Evolutionary conservation across 2,329 filamentous ascomycete species (phyloP).

Genomic region (Colletotrichum karsti): DNA sequence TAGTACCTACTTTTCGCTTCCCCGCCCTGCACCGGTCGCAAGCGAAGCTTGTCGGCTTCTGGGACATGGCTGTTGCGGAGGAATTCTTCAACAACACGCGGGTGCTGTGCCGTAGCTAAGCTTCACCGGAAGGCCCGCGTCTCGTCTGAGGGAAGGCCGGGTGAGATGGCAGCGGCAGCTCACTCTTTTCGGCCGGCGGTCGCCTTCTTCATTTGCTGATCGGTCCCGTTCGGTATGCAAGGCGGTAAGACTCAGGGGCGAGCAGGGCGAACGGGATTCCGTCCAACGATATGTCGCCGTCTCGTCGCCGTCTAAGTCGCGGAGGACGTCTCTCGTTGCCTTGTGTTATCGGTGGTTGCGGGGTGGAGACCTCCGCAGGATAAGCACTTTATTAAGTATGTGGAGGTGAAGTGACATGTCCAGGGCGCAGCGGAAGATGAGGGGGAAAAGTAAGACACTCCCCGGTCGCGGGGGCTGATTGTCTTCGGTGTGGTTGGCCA

Average conservation of each 20-base stretch:
- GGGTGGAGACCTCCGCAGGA: constrained; percentile 23
- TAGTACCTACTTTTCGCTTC: constrained; percentile 19
- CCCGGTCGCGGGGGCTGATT: neutral
- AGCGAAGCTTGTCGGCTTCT: constrained; percentile 23
- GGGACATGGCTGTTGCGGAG: constrained; percentile 10
- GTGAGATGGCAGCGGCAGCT: neutral
- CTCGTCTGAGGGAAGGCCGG: neutral
- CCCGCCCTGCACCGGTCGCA: constrained; percentile 23
- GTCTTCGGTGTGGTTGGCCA: neutral
- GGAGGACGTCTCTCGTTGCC: neutral
- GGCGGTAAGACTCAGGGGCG: neutral
- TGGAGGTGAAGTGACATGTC: neutral
- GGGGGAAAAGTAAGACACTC: neutral
- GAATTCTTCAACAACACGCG: neutral
- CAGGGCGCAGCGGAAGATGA: neutral
- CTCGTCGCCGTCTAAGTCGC: neutral
- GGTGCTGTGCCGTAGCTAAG: neutral
- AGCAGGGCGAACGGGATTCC: neutral
- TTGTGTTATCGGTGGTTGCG: constrained; percentile 2
- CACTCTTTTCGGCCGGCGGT: neutral
- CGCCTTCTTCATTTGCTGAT: neutral
- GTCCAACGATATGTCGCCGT: neutral
- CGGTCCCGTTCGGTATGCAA: neutral
- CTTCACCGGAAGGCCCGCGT: neutral
- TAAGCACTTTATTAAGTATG: neutral